phyloP scores from a whole-genome alignment of 257 asterid genomes.

The Schizonepeta tenuifolia region DNA sequence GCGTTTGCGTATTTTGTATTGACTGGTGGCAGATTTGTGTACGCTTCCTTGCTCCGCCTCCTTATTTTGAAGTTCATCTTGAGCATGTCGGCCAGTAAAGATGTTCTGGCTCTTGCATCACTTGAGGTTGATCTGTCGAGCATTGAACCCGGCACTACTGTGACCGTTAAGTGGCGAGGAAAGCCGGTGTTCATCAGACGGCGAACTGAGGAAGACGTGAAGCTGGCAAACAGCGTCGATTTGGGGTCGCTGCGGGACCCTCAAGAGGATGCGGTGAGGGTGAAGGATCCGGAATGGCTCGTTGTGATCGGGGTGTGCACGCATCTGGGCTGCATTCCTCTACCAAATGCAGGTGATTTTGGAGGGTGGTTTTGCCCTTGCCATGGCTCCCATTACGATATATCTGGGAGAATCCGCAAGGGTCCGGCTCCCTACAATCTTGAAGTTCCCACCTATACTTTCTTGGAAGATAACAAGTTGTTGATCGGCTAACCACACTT shows the following conservation, averaged over 20 bases:
- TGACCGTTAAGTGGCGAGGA: constrained; percentile 80
- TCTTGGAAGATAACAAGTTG: constrained; percentile 58
- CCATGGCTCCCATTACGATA: constrained; percentile 75
- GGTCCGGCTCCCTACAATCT: constrained; percentile 82
- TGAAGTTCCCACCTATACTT: constrained; percentile 62
- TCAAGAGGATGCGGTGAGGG: constrained; percentile 64
- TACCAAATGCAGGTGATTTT: constrained; percentile 79
- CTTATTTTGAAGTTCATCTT: constrained; percentile 59
- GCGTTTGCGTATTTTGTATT: constrained; percentile 54
- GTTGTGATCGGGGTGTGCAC: constrained; percentile 64
- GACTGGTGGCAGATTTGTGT: constrained; percentile 73
- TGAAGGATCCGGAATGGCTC: constrained; percentile 72
- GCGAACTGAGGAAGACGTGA: constrained; percentile 48
- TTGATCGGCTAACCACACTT: constrained; percentile 39
- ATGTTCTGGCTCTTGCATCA: too few species aligned
- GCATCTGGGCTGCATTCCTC: constrained; percentile 35
- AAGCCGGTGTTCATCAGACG: constrained; percentile 51
- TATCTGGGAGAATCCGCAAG: constrained; percentile 72
- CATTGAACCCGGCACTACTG: constrained; percentile 68
- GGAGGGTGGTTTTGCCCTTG: constrained; percentile 89
- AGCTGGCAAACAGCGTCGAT: constrained; percentile 61
- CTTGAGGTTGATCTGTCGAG: constrained; percentile 31
- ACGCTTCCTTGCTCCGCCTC: constrained; percentile 68
- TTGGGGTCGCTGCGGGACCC: constrained; percentile 69
- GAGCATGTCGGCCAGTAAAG: too few species aligned